Base-by-base conservation (phyloP, 306 rosid species). In the Citrullus amarus region DNA sequence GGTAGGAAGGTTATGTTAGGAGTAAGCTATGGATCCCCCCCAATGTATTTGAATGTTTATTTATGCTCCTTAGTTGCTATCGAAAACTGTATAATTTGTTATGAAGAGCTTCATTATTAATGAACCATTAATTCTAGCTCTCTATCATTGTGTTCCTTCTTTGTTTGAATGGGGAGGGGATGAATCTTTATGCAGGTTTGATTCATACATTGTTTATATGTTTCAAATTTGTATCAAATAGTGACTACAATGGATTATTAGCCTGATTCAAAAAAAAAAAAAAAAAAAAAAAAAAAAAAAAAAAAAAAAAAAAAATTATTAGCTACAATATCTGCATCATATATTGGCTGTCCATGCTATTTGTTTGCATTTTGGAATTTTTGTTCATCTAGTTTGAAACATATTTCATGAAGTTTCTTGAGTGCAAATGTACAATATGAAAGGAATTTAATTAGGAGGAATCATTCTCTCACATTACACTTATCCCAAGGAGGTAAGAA, bases 1-100 rank as follows among this genome's bases (percentile, higher is more conserved):
- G 81, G 55, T 61, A 61, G 83, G 80, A 36, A 74, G 78, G 78
- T 74, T 50, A 74, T 41, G 25, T 73, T 53, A 78, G 59, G 77
- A 80, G 77, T 82, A 59, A 34, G 41, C n/a, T 68, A 72, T 82
- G 75, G 75, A 69, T 69, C 38, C 75, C 75, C 57, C 71, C 28
- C 36, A 20, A 51, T 71, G 78, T 82, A 56, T 57, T 75, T 15
- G 65, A 58, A 28, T 78, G 62, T 61, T 78, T 73, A 46, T 15
- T 53, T 74, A 72, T 74, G 60, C 41, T 17, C 48, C 39, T 16
- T 73, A 53, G 78, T 74, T 74, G 46, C 62, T 32, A 30, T 30
- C 16, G 78, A 17, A 17, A 53, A 53, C 62, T 53, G 78, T 74
- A 74, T 50, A 74, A 50, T 51, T 7, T 43, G 8, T 32, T 73